phyloP scores from a whole-genome alignment of 768 basidiomycete genomes.

The Daedalea quercina region DNA sequence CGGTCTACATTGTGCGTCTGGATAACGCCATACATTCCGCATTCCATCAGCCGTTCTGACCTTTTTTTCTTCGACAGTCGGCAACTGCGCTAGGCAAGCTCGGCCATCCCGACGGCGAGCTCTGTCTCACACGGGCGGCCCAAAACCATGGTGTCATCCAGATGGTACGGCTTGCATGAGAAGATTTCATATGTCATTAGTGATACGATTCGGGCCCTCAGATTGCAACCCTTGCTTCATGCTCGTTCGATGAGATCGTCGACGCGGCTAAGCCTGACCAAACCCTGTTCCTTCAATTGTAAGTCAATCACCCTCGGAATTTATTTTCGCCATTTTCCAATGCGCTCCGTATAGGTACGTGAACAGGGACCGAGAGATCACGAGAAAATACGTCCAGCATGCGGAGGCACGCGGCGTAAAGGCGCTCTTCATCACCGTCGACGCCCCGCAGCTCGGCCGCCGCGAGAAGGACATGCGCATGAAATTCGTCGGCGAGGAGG shows the following conservation, averaged over 20 bases:
- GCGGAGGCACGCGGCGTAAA: conserved; percentile 89
- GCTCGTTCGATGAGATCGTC: conserved; percentile 92
- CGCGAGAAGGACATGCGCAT: conserved; percentile 68
- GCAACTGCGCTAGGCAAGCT: conserved; percentile 91
- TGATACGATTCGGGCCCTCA: conserved; percentile 22
- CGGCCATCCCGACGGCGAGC: conserved; percentile 92
- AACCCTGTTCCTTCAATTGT: conserved; percentile 83
- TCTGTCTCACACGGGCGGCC: conserved; percentile 86
- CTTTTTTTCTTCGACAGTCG: conserved; percentile 24
- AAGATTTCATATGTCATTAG: background rate
- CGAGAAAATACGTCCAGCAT: conserved; percentile 80
- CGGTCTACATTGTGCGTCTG: conserved; percentile 79
- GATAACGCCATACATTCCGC: conserved; percentile 51
- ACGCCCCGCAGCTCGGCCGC: conserved; percentile 92
- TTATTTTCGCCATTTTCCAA: background rate
- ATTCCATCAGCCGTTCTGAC: conserved; percentile 50
- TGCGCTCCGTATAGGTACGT: conserved; percentile 56
- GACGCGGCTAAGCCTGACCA: conserved; percentile 78
- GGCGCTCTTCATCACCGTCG: conserved; percentile 93
- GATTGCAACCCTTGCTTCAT: conserved; percentile 96
- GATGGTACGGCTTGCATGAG: conserved; percentile 38
- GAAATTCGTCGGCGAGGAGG: conserved; percentile 41
- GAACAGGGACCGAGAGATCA: conserved; percentile 82
- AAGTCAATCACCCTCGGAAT: conserved; percentile 15
- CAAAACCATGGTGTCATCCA: conserved; percentile 72